Percentiles rank a stretch among this genome's conserved stretches.
These are phyloP conservation scores for Colletotrichum sp. DNA, from an alignment of 2,329 filamentous ascomycete genomes.

Conservation along the genomic window DNA sequence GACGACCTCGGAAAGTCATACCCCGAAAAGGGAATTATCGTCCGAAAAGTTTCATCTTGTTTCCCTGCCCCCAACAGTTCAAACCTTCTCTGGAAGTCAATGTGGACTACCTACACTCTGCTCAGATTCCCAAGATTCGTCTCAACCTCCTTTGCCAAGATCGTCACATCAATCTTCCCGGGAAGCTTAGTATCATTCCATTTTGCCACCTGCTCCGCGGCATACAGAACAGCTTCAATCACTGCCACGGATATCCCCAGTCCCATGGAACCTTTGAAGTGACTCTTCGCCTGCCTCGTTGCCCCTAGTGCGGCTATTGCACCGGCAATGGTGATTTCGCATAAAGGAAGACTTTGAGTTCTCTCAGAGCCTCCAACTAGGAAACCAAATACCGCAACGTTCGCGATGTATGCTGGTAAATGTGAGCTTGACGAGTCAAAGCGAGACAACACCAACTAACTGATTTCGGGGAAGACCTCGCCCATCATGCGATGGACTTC, in stretches of 20 bases:
- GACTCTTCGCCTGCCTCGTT: neutral
- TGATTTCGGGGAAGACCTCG: neutral
- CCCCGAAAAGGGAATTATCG: neutral
- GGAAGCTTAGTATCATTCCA: neutral
- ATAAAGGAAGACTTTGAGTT: neutral
- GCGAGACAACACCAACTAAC: neutral
- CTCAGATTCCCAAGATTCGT: neutral
- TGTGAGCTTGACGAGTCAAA: neutral
- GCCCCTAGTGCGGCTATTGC: neutral
- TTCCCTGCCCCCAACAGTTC: neutral
- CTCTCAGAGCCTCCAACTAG: neutral
- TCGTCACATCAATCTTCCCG: neutral
- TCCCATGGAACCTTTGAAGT: neutral
- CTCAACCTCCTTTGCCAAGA: neutral
- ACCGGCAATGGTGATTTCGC: neutral
- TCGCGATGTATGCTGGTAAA: neutral
- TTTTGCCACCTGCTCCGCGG: neutral
- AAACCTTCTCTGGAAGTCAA: neutral
- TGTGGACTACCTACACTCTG: rapidly evolving
- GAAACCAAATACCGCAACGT: neutral
- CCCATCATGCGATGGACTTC: neutral
- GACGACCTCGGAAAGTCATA: neutral
- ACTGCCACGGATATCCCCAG: neutral
- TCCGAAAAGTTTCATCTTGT: neutral
- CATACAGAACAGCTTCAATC: neutral